These are phyloP conservation scores for Mycena olivaceomarginata DNA, from an alignment of 768 basidiomycete genomes.

Conservation along the genomic window DNA sequence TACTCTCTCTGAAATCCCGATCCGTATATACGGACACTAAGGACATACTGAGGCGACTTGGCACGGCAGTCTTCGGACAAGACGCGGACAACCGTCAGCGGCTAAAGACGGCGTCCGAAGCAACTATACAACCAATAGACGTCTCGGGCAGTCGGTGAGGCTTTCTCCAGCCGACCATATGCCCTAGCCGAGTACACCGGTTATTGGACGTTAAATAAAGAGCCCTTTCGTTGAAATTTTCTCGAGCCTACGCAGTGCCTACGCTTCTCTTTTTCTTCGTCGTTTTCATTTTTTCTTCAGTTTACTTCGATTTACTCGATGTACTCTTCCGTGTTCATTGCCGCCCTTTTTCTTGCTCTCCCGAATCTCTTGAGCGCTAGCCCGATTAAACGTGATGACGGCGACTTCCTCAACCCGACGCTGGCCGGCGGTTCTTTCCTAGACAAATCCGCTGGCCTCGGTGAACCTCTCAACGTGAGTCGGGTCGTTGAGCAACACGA, in stretches of 20 bases:
- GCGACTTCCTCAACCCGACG: slow-evolving; percentile 60
- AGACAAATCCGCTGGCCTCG: slow-evolving; percentile 59
- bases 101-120: too few species aligned
- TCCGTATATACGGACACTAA: too few species aligned
- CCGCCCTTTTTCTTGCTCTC: slow-evolving; percentile 23
- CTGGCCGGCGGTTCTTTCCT: slow-evolving; percentile 65
- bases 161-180: too few species aligned
- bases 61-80: too few species aligned
- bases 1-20: too few species aligned
- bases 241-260: slow-evolving; percentile 15
- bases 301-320: slow-evolving; percentile 6
- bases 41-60: too few species aligned
- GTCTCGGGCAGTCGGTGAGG: too few species aligned
- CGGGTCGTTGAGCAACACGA: neutral
- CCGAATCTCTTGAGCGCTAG: slow-evolving; percentile 28
- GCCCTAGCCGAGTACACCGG: neutral
- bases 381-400: slow-evolving; percentile 12
- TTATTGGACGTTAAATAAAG: slow-evolving; percentile 1
- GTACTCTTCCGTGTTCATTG: slow-evolving; percentile 28
- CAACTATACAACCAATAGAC: too few species aligned
- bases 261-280: neutral
- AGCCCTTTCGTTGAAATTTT: neutral
- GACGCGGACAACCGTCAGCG: too few species aligned
- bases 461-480: slow-evolving; percentile 71
- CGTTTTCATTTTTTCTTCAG: neutral